Evolutionary conservation across 2,329 filamentous ascomycete species (phyloP).

Genomic region (Hypoxylon sp.): DNA sequence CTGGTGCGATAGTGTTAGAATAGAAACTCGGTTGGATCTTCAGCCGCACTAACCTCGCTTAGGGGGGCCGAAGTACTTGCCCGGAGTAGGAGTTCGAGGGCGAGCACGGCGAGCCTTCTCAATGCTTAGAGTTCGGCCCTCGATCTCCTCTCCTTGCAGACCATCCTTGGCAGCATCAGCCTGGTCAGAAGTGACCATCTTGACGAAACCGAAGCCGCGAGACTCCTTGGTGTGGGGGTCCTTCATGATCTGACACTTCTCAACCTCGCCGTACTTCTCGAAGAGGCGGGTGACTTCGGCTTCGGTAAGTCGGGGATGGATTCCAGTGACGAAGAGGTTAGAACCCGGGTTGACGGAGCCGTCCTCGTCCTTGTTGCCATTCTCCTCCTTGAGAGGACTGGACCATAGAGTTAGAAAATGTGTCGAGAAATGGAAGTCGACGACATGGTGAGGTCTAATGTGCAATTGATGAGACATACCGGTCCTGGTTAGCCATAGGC

Average conservation of each 20-base stretch:
- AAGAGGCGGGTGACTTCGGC: conserved; percentile 93
- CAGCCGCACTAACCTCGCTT: conserved; percentile 80
- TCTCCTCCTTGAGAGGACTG: conserved; percentile 62
- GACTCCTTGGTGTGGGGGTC: conserved; percentile 99
- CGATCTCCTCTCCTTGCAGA: conserved; percentile 91
- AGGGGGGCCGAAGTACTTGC: conserved; percentile 98
- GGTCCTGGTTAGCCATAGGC: conserved; percentile 62
- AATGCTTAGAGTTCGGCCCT: conserved; percentile 95
- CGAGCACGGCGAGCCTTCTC: conserved; percentile 97
- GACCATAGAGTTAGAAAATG: conserved; percentile 24
- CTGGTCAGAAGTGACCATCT: conserved; percentile 95
- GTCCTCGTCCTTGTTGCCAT: conserved; percentile 69
- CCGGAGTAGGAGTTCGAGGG: conserved; percentile 93
- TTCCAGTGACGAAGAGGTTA: conserved; percentile 98
- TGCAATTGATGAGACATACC: conserved; percentile 49
- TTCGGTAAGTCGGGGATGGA: conserved; percentile 90
- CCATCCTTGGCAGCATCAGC: conserved; percentile 97
- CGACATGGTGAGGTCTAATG: not conserved
- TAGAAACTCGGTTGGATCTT: conserved; percentile 9
- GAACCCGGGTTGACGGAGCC: conserved; percentile 91
- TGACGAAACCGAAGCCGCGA: conserved; percentile 98
- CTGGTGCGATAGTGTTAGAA: conserved; percentile 39
- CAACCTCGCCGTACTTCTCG: conserved; percentile 97
- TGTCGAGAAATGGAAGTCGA: not conserved
- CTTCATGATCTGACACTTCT: conserved; percentile 99